A percentile compares a stretch with the other conserved stretches of the same genome.
These are phyloP conservation scores for Fermentozyma sake DNA, from an alignment of 1,139 yeast species.

Conservation along the genomic window DNA sequence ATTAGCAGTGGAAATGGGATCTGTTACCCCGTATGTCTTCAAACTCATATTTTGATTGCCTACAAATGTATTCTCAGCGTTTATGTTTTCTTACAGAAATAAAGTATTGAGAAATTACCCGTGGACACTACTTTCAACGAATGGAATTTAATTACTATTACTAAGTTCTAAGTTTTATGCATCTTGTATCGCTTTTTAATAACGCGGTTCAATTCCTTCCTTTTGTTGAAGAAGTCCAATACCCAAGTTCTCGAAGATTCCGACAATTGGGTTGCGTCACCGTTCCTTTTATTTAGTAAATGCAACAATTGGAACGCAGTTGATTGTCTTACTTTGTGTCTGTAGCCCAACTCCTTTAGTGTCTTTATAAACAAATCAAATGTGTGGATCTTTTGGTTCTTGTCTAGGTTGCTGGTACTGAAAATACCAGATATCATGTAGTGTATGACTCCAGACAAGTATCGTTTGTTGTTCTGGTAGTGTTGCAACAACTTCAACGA, in stretches of 20 bases:
- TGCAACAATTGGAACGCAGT: conserved; percentile 9
- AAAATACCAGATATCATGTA: conserved; percentile 25
- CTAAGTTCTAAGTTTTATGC: too few relatives aligned
- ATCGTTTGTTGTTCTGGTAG: conserved; percentile 15
- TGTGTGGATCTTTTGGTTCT: conserved; percentile 14
- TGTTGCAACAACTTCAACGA: conserved; percentile 18
- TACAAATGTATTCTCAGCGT: too few relatives aligned
- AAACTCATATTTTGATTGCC: conserved; percentile 23
- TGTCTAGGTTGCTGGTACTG: conserved; percentile 11
- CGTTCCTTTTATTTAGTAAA: conserved; percentile 5
- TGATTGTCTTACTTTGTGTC: conserved; percentile 13
- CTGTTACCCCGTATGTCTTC: conserved; percentile 71
- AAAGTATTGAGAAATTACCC: too few relatives aligned
- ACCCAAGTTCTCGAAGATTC: too few relatives aligned
- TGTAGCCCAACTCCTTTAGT: conserved; percentile 16
- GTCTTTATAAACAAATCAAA: conserved; percentile 18
- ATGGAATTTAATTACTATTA: too few relatives aligned
- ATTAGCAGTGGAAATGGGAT: conserved; percentile 78
- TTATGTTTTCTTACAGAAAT: too few relatives aligned
- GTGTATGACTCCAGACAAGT: conserved; percentile 15
- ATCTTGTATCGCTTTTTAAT: too few relatives aligned
- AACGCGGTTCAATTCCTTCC: too few relatives aligned
- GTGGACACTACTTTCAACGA: too few relatives aligned
- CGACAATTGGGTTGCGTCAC: conserved; percentile 1
- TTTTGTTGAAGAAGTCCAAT: too few relatives aligned